A percentile compares a stretch with the other conserved stretches of the same genome.
Conservation (phyloP, 2,329 filamentous ascomycete genomes). For the Ascocoryne sarcoides region DNA sequence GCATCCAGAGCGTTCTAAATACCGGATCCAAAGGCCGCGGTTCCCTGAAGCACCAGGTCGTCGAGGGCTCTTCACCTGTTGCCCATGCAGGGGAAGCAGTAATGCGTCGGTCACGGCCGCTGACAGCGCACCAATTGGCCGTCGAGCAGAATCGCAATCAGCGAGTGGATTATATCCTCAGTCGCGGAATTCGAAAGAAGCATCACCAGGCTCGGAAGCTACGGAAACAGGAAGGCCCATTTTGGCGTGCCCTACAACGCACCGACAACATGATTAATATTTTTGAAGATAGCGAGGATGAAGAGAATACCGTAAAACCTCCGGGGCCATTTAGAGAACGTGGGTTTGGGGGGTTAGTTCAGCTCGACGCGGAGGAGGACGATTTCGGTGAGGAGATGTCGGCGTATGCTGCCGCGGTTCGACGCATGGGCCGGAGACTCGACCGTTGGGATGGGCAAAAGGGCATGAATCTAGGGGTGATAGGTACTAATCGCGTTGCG, state of each 20-base stretch:
- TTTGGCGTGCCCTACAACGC: conserved; percentile 58
- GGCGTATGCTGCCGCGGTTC: conserved; percentile 56
- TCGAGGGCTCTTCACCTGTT: conserved; percentile 53
- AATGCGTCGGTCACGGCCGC: conserved; percentile 58
- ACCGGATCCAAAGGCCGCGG: conserved; percentile 31
- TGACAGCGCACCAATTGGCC: conserved; percentile 74
- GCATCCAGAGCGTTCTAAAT: conserved; percentile 22
- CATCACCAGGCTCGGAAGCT: conserved; percentile 55
- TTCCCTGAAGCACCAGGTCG: conserved; percentile 49
- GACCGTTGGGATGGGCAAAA: conserved; percentile 54
- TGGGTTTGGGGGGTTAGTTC: conserved; percentile 56
- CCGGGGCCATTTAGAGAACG: conserved; percentile 40
- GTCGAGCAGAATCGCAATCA: conserved; percentile 71
- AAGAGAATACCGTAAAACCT: conserved; percentile 34
- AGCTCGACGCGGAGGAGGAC: conserved; percentile 52
- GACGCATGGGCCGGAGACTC: conserved; percentile 56
- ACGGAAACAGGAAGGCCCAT: conserved; percentile 55
- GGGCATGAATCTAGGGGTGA: conserved; percentile 22
- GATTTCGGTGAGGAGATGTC: conserved; percentile 71
- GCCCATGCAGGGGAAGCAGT: conserved; percentile 35
- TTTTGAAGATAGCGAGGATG: conserved; percentile 55
- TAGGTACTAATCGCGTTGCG: conserved; percentile 23
- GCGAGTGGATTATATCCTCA: conserved; percentile 73
- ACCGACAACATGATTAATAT: conserved; percentile 46
- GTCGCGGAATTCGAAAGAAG: conserved; percentile 59